Evolutionary conservation across 169 alveolate species (phyloP).

Genomic region (Plasmodium falciparum): DNA sequence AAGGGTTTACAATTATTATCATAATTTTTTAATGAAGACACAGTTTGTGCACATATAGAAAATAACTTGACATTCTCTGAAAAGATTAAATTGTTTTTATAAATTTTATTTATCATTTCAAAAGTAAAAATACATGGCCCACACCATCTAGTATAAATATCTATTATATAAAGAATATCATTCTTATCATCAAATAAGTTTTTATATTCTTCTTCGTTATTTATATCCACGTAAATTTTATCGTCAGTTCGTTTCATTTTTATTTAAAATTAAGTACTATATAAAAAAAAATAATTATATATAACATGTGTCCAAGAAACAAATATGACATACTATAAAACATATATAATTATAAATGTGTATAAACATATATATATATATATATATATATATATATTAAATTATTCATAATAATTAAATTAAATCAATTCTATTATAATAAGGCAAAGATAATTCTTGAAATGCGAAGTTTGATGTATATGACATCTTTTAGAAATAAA

Average conservation of each 20-base stretch:
- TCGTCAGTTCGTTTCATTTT: constrained; percentile 71
- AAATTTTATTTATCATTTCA: constrained; percentile 73
- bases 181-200: constrained; percentile 54
- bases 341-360: neutral
- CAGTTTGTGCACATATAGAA: constrained; percentile 69
- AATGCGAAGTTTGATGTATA: no score
- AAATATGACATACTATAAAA: neutral
- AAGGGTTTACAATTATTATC: constrained; percentile 75
- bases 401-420: no score
- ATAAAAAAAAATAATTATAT: neutral
- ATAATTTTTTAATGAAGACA: constrained; percentile 65
- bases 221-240: constrained; percentile 47
- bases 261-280: neutral
- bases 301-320: neutral
- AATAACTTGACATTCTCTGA: constrained; percentile 63
- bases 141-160: constrained; percentile 73
- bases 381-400: no score
- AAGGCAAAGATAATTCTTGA: no score
- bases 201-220: constrained; percentile 72
- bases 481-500: no score
- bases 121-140: constrained; percentile 75
- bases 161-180: constrained; percentile 74
- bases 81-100: constrained; percentile 48
- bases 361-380: neutral
- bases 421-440: no score